A percentile compares a stretch with the other conserved stretches of the same genome.
Conservation (phyloP, 495 filamentous ascomycete species). For the Penicillium verhagenii region DNA sequence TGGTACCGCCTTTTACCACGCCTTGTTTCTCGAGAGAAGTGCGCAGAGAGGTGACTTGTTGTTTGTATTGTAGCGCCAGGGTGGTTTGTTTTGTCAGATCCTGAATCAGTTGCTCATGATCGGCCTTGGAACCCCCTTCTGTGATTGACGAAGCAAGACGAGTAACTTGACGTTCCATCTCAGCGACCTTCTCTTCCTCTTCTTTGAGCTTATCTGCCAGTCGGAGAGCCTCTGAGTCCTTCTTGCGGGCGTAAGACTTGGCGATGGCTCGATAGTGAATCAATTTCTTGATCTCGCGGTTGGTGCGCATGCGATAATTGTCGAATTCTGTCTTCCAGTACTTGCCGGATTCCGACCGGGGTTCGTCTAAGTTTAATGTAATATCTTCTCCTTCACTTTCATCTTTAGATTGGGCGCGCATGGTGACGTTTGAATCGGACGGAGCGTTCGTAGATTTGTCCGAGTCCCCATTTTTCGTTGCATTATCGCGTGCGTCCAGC, state of each 20-base stretch:
- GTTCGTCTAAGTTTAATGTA: conserved; percentile 75
- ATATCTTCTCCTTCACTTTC: conserved; percentile 49
- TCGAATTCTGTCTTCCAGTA: conserved; percentile 95
- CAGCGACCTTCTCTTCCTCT: conserved; percentile 53
- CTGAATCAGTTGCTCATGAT: conserved; percentile 50
- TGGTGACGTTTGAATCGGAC: conserved; percentile 9
- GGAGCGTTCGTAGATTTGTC: conserved; percentile 11
- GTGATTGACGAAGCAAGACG: conserved; percentile 58
- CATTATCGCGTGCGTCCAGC: conserved; percentile 44
- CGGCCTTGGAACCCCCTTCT: conserved; percentile 41
- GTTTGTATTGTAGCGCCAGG: conserved; percentile 64
- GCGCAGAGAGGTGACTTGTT: conserved; percentile 61
- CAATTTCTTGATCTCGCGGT: conserved; percentile 72
- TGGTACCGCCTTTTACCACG: conserved; percentile 40
- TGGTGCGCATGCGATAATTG: conserved; percentile 75
- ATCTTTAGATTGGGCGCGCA: conserved; percentile 10
- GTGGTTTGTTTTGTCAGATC: conserved; percentile 67
- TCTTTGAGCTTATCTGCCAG: conserved; percentile 70
- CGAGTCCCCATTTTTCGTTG: conserved; percentile 25
- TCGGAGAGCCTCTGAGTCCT: conserved; percentile 75
- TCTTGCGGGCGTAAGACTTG: conserved; percentile 85
- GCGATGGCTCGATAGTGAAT: conserved; percentile 78
- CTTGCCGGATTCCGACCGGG: conserved; percentile 78
- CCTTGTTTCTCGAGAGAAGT: conserved; percentile 50
- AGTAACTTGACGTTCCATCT: conserved; percentile 56